A percentile compares a stretch with the other conserved stretches of the same genome.
These are phyloP conservation scores for Kalanchoe fedtschenkoi DNA, from an alignment of 164 flowering plant species.

Conservation along the genomic window DNA sequence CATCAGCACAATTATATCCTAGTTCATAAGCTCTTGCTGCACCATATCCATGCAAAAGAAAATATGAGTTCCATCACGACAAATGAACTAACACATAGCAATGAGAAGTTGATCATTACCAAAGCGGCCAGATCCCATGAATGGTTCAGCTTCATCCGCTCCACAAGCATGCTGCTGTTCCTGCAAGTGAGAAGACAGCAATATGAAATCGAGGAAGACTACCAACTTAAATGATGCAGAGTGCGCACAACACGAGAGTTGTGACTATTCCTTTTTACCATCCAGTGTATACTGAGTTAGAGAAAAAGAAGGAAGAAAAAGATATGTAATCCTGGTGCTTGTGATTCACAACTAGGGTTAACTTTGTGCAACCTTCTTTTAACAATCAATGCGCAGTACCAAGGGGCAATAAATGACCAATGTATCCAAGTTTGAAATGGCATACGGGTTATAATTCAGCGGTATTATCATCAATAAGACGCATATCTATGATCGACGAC, in stretches of 20 bases:
- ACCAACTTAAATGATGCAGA: neutral
- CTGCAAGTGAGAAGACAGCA: constrained; percentile 25
- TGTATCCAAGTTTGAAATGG: too few relatives aligned
- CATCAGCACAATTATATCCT: constrained; percentile 85
- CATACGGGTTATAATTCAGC: too few relatives aligned
- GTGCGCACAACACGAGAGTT: neutral
- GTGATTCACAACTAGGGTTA: too few relatives aligned
- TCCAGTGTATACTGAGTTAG: neutral
- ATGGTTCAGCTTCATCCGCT: constrained; percentile 83
- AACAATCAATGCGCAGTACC: too few relatives aligned
- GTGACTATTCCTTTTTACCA: neutral
- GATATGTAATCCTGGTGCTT: too few relatives aligned
- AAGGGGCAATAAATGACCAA: too few relatives aligned
- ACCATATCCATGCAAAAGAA: constrained; percentile 6
- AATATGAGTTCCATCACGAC: neutral
- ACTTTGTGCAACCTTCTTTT: too few relatives aligned
- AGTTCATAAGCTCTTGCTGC: constrained; percentile 75
- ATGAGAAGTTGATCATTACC: constrained; percentile 28
- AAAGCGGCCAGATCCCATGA: constrained; percentile 96
- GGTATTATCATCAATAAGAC: too few relatives aligned
- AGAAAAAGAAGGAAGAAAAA: neutral
- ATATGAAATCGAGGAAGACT: neutral
- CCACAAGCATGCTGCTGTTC: constrained; percentile 59
- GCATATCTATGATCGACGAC: too few relatives aligned
- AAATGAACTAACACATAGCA: neutral